Base-by-base conservation (phyloP, 2,329 filamentous ascomycete genomes). In the Aureobasidium sp. region DNA sequence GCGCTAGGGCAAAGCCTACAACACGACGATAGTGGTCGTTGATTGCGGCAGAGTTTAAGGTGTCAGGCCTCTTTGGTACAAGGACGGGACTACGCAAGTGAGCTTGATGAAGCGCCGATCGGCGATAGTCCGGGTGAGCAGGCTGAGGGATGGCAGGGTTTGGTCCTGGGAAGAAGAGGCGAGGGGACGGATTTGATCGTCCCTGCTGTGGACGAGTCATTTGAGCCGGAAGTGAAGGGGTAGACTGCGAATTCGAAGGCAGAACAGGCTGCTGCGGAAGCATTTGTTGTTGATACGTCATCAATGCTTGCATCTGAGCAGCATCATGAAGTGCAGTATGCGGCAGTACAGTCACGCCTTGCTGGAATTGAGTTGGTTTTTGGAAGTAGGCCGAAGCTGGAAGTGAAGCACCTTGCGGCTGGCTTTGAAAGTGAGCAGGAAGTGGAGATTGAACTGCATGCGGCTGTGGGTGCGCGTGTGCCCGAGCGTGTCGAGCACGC, bases 71-170 rank as follows among this genome's bases (percentile, higher is more conserved):
- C 55, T 57, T 58, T 20, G 39, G 37, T 56, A n/a, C 39, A 31
- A 82, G 75, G 0, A 75, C 65, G 4, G 84, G 84, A 65, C 80
- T 84, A 27, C 79, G 78, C 31, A 86, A 73, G 68, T 84, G 76
- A 48, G 80, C 79, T 71, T 86, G 83, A 67, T 87, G 85, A 8
- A 87, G 73, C n/a, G 78, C 80, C 31, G 76, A 77, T 8, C 75
- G 69, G 27, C 72, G 70, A 22, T 82, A 78, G 62, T 79, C 74
- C 4, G 80, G 77, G 27, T 73, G 69, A 12, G 74, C 72, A 36
- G 75, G 76, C 63, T 76, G 73, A 3, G 74, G 64, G 27, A 60
- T 36, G 15, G 22, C 14, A 8, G 31, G 20, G 7, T 51, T 51
- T 15, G 25, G 20, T 31, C 44, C 34, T 20, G 57, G 57, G 42